Evolutionary conservation across 495 filamentous ascomycete species (phyloP).

Genomic region (Tuber borchii): DNA sequence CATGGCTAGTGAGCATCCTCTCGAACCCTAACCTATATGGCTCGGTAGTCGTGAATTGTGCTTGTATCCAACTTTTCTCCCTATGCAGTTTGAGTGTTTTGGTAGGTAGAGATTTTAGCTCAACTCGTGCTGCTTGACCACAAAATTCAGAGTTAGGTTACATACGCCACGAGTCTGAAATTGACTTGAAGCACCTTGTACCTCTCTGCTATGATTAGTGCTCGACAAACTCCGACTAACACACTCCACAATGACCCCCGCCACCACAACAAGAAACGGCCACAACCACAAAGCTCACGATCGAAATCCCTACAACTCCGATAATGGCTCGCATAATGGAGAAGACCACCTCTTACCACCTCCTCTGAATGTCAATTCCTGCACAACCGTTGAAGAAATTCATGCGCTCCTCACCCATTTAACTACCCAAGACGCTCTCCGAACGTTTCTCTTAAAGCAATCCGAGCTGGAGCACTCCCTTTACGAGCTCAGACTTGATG

Average conservation of each 20-base stretch:
- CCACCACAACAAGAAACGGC: neutral
- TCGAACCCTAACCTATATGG: neutral
- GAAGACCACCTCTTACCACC: constrained; percentile 13
- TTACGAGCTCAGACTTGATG: constrained; percentile 70
- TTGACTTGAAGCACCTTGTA: neutral
- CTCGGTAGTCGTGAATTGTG: neutral
- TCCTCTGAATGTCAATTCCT: constrained; percentile 56
- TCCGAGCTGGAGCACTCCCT: constrained; percentile 77
- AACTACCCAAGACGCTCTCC: constrained; percentile 70
- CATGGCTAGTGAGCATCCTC: neutral
- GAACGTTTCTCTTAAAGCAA: constrained; percentile 67
- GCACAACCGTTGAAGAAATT: constrained; percentile 69
- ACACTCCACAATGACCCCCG: constrained; percentile 4
- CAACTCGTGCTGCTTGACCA: neutral
- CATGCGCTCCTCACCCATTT: constrained; percentile 66
- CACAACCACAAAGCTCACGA: neutral
- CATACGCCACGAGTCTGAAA: neutral
- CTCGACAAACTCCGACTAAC: constrained; percentile 1
- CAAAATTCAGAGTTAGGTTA: neutral
- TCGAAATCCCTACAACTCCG: constrained; percentile 13
- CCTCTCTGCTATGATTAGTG: neutral
- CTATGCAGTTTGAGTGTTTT: neutral
- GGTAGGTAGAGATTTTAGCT: neutral
- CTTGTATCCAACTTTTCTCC: neutral
- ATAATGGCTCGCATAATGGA: constrained; percentile 5